phyloP scores from a whole-genome alignment of 2,329 filamentous ascomycete genomes.

The Cordyceps militaris region DNA sequence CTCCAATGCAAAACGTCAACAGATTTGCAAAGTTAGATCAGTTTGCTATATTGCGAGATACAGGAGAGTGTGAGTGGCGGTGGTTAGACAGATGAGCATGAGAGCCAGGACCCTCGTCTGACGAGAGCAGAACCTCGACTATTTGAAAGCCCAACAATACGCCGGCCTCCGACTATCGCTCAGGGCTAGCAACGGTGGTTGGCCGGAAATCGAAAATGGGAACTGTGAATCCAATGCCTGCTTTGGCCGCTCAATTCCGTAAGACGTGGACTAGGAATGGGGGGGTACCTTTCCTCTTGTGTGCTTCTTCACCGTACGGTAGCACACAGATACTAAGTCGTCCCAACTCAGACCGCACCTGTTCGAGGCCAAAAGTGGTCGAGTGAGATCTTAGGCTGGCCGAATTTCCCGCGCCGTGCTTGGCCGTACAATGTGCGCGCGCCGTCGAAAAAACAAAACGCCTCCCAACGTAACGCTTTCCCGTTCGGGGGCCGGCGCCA shows the following conservation, averaged over 20 bases:
- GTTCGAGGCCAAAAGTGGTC: not conserved
- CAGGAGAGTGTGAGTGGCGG: not conserved
- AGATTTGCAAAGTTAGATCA: not conserved
- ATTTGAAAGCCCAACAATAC: slow-evolving; percentile 5
- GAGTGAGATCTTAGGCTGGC: slow-evolving; percentile 9
- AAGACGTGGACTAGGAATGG: not conserved
- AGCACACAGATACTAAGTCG: not conserved
- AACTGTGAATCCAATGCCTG: slow-evolving; percentile 7
- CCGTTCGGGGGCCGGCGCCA: not conserved
- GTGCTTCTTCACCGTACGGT: too few relatives aligned
- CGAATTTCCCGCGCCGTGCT: slow-evolving; percentile 1
- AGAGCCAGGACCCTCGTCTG: not conserved
- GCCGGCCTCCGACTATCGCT: not conserved
- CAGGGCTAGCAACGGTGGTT: too few relatives aligned
- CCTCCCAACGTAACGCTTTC: slow-evolving; percentile 6
- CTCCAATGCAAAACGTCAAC: not conserved
- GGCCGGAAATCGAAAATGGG: slow-evolving; percentile 1
- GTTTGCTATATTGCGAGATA: not conserved
- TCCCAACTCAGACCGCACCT: not conserved
- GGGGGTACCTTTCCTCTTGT: not conserved
- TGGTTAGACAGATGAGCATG: not conserved
- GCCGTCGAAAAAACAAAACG: not conserved
- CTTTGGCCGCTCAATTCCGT: slow-evolving; percentile 11
- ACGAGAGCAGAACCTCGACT: not conserved
- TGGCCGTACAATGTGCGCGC: not conserved